Percentiles rank a stretch among this genome's conserved stretches.
phyloP scores from a whole-genome alignment of 2,329 filamentous ascomycete genomes.

The Xylaria sp. region DNA sequence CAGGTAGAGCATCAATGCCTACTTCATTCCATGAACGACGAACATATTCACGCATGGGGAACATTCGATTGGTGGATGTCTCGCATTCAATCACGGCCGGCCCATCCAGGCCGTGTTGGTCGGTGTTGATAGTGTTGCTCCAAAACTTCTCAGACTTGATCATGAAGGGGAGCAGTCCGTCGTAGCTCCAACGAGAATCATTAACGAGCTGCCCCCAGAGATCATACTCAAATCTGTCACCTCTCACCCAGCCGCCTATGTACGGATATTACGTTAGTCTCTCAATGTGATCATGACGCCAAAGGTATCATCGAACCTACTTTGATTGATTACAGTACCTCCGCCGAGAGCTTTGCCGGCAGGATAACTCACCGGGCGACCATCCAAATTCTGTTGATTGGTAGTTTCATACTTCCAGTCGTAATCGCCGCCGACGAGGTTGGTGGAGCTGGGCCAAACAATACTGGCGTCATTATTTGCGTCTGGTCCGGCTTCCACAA shows the following conservation, averaged over 20 bases:
- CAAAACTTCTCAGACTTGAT: constrained; percentile 48
- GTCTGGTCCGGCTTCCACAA: constrained; percentile 52
- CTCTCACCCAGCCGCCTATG: constrained; percentile 52
- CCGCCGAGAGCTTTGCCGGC: constrained; percentile 53
- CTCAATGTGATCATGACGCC: background rate
- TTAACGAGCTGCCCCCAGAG: constrained; percentile 52
- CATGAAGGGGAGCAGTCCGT: constrained; percentile 55
- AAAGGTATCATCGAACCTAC: background rate
- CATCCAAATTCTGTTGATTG: constrained; percentile 42
- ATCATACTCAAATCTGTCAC: constrained; percentile 55
- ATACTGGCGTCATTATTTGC: constrained; percentile 36
- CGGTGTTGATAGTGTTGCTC: constrained; percentile 30
- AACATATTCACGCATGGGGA: constrained; percentile 48
- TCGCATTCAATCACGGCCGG: constrained; percentile 41
- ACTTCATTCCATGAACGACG: constrained; percentile 49
- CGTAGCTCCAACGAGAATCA: constrained; percentile 55
- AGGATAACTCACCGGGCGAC: constrained; percentile 34
- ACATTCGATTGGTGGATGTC: constrained; percentile 46
- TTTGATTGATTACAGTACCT: constrained; percentile 50
- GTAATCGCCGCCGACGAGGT: constrained; percentile 43
- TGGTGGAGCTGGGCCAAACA: constrained; percentile 39
- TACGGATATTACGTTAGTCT: background rate
- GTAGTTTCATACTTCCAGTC: constrained; percentile 48
- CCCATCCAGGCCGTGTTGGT: constrained; percentile 45
- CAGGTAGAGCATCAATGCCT: constrained; percentile 41